phyloP scores from a whole-genome alignment of 805 yeast species.

The Pichia thaimueangensis region DNA sequence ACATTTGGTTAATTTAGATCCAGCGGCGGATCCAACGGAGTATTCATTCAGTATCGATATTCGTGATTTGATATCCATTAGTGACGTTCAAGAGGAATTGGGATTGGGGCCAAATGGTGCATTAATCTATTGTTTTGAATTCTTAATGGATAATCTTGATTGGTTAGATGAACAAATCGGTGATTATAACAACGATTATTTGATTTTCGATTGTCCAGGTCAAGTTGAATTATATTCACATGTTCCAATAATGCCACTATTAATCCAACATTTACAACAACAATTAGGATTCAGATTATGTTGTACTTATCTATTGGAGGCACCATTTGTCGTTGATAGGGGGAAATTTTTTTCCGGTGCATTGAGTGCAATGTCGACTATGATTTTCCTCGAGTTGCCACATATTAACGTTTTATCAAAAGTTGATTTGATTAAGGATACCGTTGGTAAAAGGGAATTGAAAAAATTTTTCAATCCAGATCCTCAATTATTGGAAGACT shows the following conservation, averaged over 20 bases:
- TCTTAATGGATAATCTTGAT: slow-evolving; percentile 79
- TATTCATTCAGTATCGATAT: slow-evolving; percentile 91
- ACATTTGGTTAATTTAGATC: slow-evolving; percentile 91
- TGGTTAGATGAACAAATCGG: slow-evolving; percentile 98
- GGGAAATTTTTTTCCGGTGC: slow-evolving; percentile 95
- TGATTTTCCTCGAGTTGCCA: slow-evolving; percentile 91
- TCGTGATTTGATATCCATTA: slow-evolving; percentile 79
- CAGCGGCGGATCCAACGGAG: slow-evolving; percentile 93
- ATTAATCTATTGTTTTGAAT: slow-evolving; percentile 86
- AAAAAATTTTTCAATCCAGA: slow-evolving; percentile 89
- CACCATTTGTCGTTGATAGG: slow-evolving; percentile 86
- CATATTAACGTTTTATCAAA: slow-evolving; percentile 88
- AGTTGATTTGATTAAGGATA: slow-evolving; percentile 77
- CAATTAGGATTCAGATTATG: slow-evolving; percentile 81
- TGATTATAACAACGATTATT: slow-evolving; percentile 87
- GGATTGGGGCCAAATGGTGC: slow-evolving; percentile 95
- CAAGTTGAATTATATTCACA: slow-evolving; percentile 94
- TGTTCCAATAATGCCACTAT: slow-evolving; percentile 84
- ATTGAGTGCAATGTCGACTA: slow-evolving; percentile 94
- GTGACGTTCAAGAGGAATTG: slow-evolving; percentile 94
- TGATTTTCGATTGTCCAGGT: slow-evolving; percentile 95
- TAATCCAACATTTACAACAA: slow-evolving; percentile 77
- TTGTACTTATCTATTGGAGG: slow-evolving; percentile 88
- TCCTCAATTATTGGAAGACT: slow-evolving; percentile 61
- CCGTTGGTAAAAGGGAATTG: slow-evolving; percentile 65